These are phyloP conservation scores for Dalbergia cochinchinensis DNA, from an alignment of 306 rosid genomes.

Conservation along the genomic window DNA sequence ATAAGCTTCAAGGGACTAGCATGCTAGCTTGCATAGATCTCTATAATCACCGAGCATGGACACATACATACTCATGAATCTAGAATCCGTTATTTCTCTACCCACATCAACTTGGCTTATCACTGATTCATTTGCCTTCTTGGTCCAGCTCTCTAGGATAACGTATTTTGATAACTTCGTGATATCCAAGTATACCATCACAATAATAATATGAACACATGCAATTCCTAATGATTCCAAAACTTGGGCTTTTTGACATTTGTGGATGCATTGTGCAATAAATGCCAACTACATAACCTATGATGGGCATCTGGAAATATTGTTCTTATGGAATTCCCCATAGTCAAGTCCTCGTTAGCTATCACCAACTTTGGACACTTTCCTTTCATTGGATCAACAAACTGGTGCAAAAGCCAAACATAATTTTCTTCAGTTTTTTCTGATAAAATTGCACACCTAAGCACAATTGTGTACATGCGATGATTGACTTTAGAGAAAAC, in stretches of 20 bases:
- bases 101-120: too few relatives aligned
- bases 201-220: too few relatives aligned
- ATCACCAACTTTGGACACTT: background rate
- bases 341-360: background rate
- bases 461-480: background rate
- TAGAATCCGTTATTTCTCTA: too few relatives aligned
- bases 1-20: too few relatives aligned
- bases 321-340: background rate
- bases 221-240: too few relatives aligned
- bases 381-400: background rate
- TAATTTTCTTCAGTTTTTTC: background rate
- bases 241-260: background rate
- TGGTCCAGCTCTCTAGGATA: too few relatives aligned
- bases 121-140: too few relatives aligned
- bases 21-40: too few relatives aligned
- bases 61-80: too few relatives aligned
- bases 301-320: background rate
- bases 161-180: too few relatives aligned
- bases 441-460: background rate
- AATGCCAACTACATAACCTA: background rate
- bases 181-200: too few relatives aligned
- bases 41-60: too few relatives aligned
- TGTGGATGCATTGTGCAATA: background rate
- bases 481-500: background rate
- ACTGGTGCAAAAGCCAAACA: background rate